Percentiles rank a stretch among this genome's conserved stretches.
These are phyloP conservation scores for Fusarium circinatum DNA, from an alignment of 2,329 filamentous ascomycete species.

Conservation along the genomic window DNA sequence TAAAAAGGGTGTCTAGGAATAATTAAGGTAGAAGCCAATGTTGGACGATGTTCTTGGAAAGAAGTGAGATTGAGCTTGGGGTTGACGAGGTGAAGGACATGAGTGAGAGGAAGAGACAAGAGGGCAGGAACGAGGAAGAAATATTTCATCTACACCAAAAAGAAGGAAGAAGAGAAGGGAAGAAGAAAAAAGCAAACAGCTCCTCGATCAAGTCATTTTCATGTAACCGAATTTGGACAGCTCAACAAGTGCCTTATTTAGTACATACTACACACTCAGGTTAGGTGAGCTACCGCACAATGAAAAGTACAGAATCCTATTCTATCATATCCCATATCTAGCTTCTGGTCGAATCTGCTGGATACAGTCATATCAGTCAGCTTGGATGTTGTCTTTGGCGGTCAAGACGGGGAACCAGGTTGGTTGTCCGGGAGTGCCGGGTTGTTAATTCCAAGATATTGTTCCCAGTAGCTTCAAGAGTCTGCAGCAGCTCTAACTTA, in stretches of 20 bases:
- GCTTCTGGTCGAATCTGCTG: neutral
- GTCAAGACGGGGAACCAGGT: constrained; percentile 33
- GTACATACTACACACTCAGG: neutral
- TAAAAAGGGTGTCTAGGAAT: constrained; percentile 8
- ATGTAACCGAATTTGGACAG: constrained; percentile 36
- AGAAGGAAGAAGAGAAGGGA: neutral
- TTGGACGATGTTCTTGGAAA: constrained; percentile 9
- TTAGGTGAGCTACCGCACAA: constrained; percentile 2
- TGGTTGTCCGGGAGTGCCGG: constrained; percentile 19
- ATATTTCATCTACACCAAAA: neutral
- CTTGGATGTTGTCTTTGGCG: constrained; percentile 27
- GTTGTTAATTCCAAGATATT: constrained; percentile 18
- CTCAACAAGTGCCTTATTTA: constrained; percentile 26
- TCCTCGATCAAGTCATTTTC: constrained; percentile 32
- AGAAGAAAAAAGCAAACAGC: constrained; percentile 11
- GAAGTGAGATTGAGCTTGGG: constrained; percentile 7
- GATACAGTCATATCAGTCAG: neutral
- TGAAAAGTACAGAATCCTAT: neutral
- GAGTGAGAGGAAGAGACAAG: neutral
- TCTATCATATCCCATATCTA: neutral
- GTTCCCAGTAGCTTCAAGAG: constrained; percentile 11
- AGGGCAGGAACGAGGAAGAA: constrained; percentile 16
- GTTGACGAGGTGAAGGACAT: constrained; percentile 34
- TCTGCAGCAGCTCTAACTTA: constrained; percentile 4
- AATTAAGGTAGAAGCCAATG: constrained; percentile 3